Evolutionary conservation across 176 grass and related monocot genomes (phyloP).

Genomic region (Alloteropsis semialata): DNA sequence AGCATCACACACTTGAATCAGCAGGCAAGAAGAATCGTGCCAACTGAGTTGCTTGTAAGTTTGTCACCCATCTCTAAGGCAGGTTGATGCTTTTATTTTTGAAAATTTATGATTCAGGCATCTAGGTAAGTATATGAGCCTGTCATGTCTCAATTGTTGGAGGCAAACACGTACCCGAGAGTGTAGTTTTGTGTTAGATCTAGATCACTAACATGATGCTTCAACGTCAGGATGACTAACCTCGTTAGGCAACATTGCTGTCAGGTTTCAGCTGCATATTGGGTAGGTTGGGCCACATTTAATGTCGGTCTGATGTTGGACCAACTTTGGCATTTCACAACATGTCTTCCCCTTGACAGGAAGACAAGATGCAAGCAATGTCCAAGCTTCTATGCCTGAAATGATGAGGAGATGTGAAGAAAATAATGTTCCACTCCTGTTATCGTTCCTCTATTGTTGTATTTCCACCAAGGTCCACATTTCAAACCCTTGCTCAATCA

Average conservation of each 20-base stretch:
- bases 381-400: background rate
- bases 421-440: background rate
- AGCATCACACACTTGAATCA: background rate
- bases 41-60: background rate
- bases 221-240: background rate
- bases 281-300: background rate
- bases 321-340: constrained; percentile 7
- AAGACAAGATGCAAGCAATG: background rate
- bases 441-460: background rate
- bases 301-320: background rate
- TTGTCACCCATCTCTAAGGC: background rate
- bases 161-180: background rate
- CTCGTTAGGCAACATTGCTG: background rate
- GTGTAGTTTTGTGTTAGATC: background rate
- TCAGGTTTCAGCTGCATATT: background rate
- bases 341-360: background rate
- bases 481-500: background rate
- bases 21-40: constrained; percentile 24
- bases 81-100: background rate
- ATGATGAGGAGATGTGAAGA: background rate
- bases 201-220: background rate
- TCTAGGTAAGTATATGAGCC: background rate
- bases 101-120: background rate
- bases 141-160: constrained; percentile 11
- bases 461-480: background rate